Evolutionary conservation across 129 eudicot genomes (phyloP), one percentile per base, ranked within the genome.

Genomic region (Centrapalus pauciflorus): DNA sequence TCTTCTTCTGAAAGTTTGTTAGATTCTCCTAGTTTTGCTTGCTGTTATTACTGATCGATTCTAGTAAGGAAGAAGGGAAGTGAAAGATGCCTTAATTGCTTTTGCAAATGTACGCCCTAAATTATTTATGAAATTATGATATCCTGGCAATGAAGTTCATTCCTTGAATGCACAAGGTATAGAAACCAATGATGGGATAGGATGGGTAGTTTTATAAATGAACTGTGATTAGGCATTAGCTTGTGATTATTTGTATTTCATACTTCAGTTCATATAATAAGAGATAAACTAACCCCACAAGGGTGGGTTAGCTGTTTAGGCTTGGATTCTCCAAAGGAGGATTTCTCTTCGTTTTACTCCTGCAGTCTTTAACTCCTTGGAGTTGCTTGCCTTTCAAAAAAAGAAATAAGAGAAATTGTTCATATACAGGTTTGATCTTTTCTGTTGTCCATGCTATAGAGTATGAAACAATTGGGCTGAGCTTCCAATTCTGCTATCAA

Each of bases 131-230:
- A 13, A 41, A 5, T 41, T 11, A 11, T 13, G 3, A 13, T 19
- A 11, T 41, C 19, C 19, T n/a, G n/a, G n/a, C n/a, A n/a, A n/a
- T n/a, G n/a, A n/a, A n/a, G n/a, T n/a, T n/a, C n/a, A n/a, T n/a
- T n/a, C n/a, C n/a, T n/a, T n/a, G n/a, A n/a, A n/a, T n/a, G n/a
- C n/a, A n/a, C n/a, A n/a, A n/a, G n/a, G n/a, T n/a, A n/a, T n/a
- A n/a, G n/a, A n/a, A n/a, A n/a, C n/a, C n/a, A n/a, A n/a, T n/a
- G n/a, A n/a, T n/a, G n/a, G n/a, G n/a, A n/a, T n/a, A n/a, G n/a
- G n/a, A n/a, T n/a, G 21, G 7, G 49, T 34, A 48, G 54, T 23
- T 21, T 46, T 63, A 19, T 48, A 66, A 48, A 48, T 66, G 71
- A 30, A 60, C 26, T 38, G 33, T 35, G 16, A 41, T 41, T 63